Evolutionary conservation across 78 protist genomes (phyloP).

Genomic region (Chrysochromulina parva): DNA sequence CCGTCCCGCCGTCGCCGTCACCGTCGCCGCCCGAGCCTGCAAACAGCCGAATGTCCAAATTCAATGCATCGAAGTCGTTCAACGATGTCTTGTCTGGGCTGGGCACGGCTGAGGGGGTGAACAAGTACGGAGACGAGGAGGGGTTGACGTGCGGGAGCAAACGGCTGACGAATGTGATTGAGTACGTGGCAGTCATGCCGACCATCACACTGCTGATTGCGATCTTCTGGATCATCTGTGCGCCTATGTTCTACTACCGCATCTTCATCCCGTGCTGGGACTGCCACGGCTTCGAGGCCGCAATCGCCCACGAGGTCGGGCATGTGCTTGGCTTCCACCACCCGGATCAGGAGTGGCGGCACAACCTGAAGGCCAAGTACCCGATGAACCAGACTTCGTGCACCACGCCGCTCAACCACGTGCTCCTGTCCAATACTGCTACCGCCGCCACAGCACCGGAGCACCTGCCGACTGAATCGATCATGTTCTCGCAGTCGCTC

Average conservation of each 20-base stretch:
- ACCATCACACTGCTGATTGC: not conserved
- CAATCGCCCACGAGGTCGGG: not conserved
- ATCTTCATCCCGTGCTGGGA: constrained; percentile 25
- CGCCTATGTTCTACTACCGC: not conserved
- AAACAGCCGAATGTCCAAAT: no score
- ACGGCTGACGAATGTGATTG: not conserved
- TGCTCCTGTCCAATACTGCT: no score
- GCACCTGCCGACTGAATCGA: not conserved
- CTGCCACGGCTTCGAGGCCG: not conserved
- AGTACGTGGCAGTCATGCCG: not conserved
- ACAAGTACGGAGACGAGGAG: no score
- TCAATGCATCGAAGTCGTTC: no score
- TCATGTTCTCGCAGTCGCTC: not conserved
- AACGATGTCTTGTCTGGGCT: no score
- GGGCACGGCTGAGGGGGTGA: no score
- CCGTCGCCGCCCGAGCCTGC: no score
- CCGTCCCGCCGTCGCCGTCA: no score
- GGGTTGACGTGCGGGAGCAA: no score
- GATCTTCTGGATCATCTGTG: not conserved
- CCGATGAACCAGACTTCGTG: not conserved
- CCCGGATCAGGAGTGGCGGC: not conserved
- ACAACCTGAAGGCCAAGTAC: not conserved
- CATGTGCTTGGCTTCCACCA: not conserved
- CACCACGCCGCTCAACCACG: not conserved
- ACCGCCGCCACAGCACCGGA: not conserved